Conservation (phyloP, 352 stramenopile genomes). For the Globisporangium mamillatum region DNA sequence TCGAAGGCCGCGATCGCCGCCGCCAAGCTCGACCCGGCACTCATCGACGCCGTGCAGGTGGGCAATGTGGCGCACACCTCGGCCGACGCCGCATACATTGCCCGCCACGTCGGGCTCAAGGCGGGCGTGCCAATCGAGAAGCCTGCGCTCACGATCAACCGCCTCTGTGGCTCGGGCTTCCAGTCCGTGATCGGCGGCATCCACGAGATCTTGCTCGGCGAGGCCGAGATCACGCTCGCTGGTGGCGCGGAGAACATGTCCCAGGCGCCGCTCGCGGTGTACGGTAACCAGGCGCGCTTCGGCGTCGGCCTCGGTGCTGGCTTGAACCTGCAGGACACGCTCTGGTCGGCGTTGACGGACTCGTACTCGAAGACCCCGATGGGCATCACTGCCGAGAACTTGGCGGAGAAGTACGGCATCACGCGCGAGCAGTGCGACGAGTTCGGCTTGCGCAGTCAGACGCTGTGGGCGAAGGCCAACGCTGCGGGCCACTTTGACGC, state of each 20-base stretch:
- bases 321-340: slow-evolving; percentile 92
- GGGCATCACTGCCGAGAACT: slow-evolving; percentile 98
- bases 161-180: slow-evolving; percentile 96
- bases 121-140: slow-evolving; percentile 84
- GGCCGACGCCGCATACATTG: slow-evolving; percentile 92
- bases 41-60: slow-evolving; percentile 93
- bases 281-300: slow-evolving; percentile 92
- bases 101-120: slow-evolving; percentile 94
- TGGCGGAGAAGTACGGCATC: slow-evolving; percentile 95
- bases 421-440: slow-evolving; percentile 93
- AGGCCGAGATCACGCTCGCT: slow-evolving; percentile 89
- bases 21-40: slow-evolving; percentile 78
- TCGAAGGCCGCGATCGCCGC: slow-evolving; percentile 83
- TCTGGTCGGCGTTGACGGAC: slow-evolving; percentile 98
- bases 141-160: slow-evolving; percentile 96
- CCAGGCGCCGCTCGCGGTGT: slow-evolving; percentile 89
- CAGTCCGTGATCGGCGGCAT: slow-evolving; percentile 93
- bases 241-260: slow-evolving; percentile 96
- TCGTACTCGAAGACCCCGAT: slow-evolving; percentile 94
- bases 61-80: slow-evolving; percentile 96
- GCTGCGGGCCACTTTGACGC: slow-evolving; percentile 91
- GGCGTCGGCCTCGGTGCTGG: slow-evolving; percentile 91
- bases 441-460: slow-evolving; percentile 93
- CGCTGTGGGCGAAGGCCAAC: slow-evolving; percentile 89
- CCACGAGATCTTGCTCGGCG: slow-evolving; percentile 89